phyloP scores from a whole-genome alignment of 805 yeast species.

The Metschnikowia rubicola region DNA sequence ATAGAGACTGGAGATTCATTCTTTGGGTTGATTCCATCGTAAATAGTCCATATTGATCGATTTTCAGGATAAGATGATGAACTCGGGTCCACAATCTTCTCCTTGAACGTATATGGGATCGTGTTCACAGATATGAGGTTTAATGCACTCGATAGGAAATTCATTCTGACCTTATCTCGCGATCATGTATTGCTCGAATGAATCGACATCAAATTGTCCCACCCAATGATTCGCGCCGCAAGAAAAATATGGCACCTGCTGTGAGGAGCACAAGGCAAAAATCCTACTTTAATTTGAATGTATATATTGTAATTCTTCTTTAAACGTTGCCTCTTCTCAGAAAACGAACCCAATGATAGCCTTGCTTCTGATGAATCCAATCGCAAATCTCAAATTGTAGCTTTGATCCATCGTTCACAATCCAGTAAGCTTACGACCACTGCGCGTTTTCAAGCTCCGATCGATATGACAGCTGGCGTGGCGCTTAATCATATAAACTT shows the following conservation, averaged over 20 bases:
- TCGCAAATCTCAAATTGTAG: too few relatives aligned
- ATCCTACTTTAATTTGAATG: too few relatives aligned
- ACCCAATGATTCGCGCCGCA: too few relatives aligned
- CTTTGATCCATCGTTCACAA: too few relatives aligned
- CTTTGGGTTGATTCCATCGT: constrained; percentile 54
- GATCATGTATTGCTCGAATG: not conserved
- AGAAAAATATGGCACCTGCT: too few relatives aligned
- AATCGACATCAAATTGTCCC: not conserved
- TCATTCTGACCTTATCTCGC: constrained; percentile 39
- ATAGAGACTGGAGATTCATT: constrained; percentile 56
- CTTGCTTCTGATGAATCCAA: too few relatives aligned
- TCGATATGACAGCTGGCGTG: too few relatives aligned
- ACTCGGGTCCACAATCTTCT: constrained; percentile 33
- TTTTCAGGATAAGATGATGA: constrained; percentile 18
- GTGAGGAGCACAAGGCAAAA: too few relatives aligned
- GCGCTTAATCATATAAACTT: too few relatives aligned
- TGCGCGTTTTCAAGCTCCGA: too few relatives aligned
- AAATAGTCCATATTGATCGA: constrained; percentile 57
- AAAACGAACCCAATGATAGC: not conserved
- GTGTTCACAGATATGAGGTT: constrained; percentile 53
- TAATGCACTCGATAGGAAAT: constrained; percentile 63
- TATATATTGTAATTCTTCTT: not conserved
- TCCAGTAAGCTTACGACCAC: too few relatives aligned
- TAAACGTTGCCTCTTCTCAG: not conserved
- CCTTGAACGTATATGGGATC: constrained; percentile 57